Evolutionary conservation across 305 asterid genomes (phyloP), one percentile per base, ranked within the genome.

Genomic region (Stenogyne calaminthoides): DNA sequence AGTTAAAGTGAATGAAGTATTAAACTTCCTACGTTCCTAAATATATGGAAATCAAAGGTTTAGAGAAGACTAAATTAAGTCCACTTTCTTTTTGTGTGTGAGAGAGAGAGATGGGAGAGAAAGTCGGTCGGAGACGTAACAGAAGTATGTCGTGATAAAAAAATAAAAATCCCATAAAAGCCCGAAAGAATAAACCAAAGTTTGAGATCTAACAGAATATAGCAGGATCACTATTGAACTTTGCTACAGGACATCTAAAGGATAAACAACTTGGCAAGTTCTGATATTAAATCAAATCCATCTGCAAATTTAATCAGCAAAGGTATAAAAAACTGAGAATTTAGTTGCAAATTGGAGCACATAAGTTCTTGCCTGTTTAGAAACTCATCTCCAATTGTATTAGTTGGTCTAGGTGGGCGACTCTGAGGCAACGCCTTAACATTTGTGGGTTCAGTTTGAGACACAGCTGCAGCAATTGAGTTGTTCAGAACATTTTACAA

Each of bases 311-410:
- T 22, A 22, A 37, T 70, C 46, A 18, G 16, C 40, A 37, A 44
- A 37, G 32, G 25, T 39, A 40, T 6, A 27, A 27, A 27, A 46
- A 55, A 44, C 7, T n/a, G 22, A 40, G 14, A n/a, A 52, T 1
- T 12, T 22, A 55, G 22, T 15, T 11, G 18, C 71, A 65, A 71
- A 67, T 12, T 56, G 77, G 62, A 76, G 36, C 14, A 8, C 37
- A 22, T 36, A 64, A 61, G 64, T 58, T 32, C 86, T 80, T 85
- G 84, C 97, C 95, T 90, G 90, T 83, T 83, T 67, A 87, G 76
- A 79, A 87, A 87, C 72, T 85, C 86, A 10, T 88, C 89, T 77
- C 84, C 86, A 19, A 78, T 49, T 19, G 90, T 39, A 46, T 74
- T 82, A 54, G 87, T 52, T 14, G 91, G 90, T 76, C 80, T 85